phyloP scores from a whole-genome alignment of 2,329 filamentous ascomycete species.

The Furcasterigmium furcatum region DNA sequence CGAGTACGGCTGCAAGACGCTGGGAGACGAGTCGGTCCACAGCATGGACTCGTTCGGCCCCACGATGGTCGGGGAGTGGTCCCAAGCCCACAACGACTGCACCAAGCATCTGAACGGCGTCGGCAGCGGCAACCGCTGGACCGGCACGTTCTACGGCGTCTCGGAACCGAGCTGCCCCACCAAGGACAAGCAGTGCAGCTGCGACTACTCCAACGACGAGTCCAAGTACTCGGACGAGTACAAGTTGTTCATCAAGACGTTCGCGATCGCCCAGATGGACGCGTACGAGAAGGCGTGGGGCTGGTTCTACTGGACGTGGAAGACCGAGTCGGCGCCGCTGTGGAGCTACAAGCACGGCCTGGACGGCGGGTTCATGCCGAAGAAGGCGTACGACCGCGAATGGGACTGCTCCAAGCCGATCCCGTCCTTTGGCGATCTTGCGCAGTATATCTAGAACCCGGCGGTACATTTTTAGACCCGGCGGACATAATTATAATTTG shows the following conservation, averaged over 20 bases:
- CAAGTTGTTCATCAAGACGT: constrained; percentile 65
- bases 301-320: constrained; percentile 85
- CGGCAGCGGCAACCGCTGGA: constrained; percentile 66
- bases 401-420: constrained; percentile 41
- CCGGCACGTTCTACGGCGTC: constrained; percentile 62
- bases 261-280: constrained; percentile 73
- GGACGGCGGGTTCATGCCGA: constrained; percentile 58
- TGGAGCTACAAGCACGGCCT: constrained; percentile 69
- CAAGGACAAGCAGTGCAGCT: constrained; percentile 49
- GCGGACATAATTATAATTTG: too few species aligned
- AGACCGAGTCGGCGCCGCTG: constrained; percentile 68
- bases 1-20: constrained; percentile 65
- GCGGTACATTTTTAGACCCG: too few species aligned
- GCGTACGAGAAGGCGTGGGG: constrained; percentile 71
- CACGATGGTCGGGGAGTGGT: constrained; percentile 75
- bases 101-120: constrained; percentile 65
- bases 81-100: constrained; percentile 69
- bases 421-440: constrained; percentile 23
- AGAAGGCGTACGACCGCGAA: constrained; percentile 47
- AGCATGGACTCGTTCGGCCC: constrained; percentile 64
- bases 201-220: constrained; percentile 59
- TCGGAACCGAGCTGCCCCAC: constrained; percentile 59
- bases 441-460: too few species aligned
- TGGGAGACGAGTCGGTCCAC: constrained; percentile 58
- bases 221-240: constrained; percentile 55